Conservation (phyloP, 495 filamentous ascomycete genomes). For the Hypoxylon rickii region DNA sequence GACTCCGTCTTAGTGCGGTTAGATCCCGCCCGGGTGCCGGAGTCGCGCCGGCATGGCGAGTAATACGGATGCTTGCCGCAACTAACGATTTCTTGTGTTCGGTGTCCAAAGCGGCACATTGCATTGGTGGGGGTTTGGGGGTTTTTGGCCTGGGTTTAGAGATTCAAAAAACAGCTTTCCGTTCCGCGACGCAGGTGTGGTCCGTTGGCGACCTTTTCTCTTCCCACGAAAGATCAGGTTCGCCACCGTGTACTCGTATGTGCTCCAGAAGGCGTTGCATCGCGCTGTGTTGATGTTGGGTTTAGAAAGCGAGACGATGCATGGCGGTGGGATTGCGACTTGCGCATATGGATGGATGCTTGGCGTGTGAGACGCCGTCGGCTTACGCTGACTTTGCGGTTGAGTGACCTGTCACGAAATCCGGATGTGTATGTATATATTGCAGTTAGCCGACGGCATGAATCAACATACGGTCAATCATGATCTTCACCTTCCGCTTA, state of each 20-base stretch:
- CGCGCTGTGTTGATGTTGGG: slow-evolving; percentile 9
- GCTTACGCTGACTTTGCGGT: no score
- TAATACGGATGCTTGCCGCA: not conserved
- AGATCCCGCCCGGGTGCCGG: not conserved
- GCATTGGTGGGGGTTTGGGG: slow-evolving; percentile 5
- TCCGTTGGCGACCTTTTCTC: not conserved
- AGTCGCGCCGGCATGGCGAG: slow-evolving; percentile 1
- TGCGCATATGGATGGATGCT: no score
- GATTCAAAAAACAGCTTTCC: not conserved
- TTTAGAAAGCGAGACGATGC: slow-evolving; percentile 21
- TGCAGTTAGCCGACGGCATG: no score
- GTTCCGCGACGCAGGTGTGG: not conserved
- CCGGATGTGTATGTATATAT: no score
- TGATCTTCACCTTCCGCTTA: no score
- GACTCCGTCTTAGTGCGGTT: not conserved
- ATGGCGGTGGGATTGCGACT: no score
- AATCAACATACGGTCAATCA: no score
- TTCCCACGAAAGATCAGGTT: not conserved
- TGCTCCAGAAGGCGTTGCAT: slow-evolving; percentile 1
- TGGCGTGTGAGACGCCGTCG: no score
- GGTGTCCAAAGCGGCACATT: slow-evolving; percentile 12
- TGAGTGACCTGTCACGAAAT: no score
- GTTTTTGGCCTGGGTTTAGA: slow-evolving; percentile 3
- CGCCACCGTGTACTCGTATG: not conserved
- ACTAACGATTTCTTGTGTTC: slow-evolving; percentile 14